These are phyloP conservation scores for Kodamaea sp. DNA, from an alignment of 1,139 yeast genomes.

Conservation along the genomic window DNA sequence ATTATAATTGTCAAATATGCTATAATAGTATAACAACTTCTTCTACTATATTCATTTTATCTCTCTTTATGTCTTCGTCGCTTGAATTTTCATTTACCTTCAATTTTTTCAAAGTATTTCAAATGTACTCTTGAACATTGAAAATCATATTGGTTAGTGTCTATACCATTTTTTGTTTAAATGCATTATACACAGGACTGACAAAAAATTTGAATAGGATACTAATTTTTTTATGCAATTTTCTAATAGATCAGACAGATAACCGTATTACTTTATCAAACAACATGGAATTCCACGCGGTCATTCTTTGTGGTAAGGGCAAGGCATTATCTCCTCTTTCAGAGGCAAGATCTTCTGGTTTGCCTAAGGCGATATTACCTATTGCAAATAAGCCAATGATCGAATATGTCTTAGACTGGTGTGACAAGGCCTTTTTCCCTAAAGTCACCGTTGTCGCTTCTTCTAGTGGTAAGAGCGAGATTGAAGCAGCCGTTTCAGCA, in stretches of 20 bases:
- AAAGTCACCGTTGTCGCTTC: conserved; percentile 42
- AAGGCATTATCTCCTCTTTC: conserved; percentile 69
- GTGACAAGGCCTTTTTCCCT: conserved; percentile 77
- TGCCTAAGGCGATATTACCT: conserved; percentile 83
- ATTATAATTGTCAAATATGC: too few relatives aligned
- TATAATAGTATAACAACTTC: too few relatives aligned
- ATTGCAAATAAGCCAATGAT: conserved; percentile 90
- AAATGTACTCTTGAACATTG: too few relatives aligned
- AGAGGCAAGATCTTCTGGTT: conserved; percentile 52
- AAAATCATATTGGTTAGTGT: too few relatives aligned
- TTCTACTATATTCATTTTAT: too few relatives aligned
- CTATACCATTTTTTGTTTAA: too few relatives aligned
- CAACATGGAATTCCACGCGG: conserved; percentile 86
- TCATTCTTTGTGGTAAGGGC: conserved; percentile 86
- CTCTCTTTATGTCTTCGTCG: too few relatives aligned
- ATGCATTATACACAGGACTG: too few relatives aligned
- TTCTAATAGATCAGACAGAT: not conserved
- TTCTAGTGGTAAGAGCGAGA: conserved; percentile 24
- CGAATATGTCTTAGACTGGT: conserved; percentile 87
- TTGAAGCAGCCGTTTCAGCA: conserved; percentile 44
- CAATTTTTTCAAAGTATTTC: too few relatives aligned
- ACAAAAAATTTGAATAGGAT: too few relatives aligned
- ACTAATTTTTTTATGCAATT: not conserved
- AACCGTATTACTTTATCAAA: not conserved
- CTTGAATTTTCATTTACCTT: too few relatives aligned